phyloP scores from a whole-genome alignment of 108 stramenopile species.

The Pseudonitzschia pungens region DNA sequence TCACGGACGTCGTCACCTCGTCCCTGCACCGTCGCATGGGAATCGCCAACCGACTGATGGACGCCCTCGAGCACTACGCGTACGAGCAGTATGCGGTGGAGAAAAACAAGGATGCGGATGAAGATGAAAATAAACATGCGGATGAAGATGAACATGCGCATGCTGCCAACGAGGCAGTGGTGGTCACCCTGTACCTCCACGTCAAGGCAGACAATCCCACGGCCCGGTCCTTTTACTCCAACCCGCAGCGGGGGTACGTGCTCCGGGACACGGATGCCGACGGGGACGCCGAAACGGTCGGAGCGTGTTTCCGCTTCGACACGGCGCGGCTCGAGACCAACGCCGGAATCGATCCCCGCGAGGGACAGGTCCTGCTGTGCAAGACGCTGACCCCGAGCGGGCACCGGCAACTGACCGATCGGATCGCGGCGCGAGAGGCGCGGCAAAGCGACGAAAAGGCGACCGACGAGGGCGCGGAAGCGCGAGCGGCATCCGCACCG shows the following conservation, averaged over 20 bases:
- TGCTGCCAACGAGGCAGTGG: too few relatives aligned
- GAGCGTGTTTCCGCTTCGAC: not conserved
- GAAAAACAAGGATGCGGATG: not conserved
- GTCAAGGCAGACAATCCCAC: conserved; percentile 44
- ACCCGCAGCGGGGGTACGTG: conserved; percentile 34
- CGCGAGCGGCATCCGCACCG: not conserved
- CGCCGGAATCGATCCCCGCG: not conserved
- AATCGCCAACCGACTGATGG: conserved; percentile 55
- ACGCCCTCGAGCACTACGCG: conserved; percentile 40
- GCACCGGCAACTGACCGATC: too few relatives aligned
- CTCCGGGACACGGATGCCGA: too few relatives aligned
- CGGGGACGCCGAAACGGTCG: not conserved
- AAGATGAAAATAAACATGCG: too few relatives aligned
- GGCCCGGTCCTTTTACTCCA: conserved; percentile 49
- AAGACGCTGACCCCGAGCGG: not conserved
- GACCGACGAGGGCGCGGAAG: too few relatives aligned
- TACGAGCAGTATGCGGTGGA: not conserved
- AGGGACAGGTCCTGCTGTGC: not conserved
- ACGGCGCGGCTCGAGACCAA: conserved; percentile 10
- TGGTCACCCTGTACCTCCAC: conserved; percentile 37
- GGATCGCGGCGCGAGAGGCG: too few relatives aligned
- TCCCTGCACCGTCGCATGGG: conserved; percentile 46
- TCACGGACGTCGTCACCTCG: conserved; percentile 64
- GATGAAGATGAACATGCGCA: too few relatives aligned
- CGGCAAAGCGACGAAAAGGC: too few relatives aligned